Base-by-base conservation (phyloP, 2,329 filamentous ascomycete species). In the Fusarium sp. region DNA sequence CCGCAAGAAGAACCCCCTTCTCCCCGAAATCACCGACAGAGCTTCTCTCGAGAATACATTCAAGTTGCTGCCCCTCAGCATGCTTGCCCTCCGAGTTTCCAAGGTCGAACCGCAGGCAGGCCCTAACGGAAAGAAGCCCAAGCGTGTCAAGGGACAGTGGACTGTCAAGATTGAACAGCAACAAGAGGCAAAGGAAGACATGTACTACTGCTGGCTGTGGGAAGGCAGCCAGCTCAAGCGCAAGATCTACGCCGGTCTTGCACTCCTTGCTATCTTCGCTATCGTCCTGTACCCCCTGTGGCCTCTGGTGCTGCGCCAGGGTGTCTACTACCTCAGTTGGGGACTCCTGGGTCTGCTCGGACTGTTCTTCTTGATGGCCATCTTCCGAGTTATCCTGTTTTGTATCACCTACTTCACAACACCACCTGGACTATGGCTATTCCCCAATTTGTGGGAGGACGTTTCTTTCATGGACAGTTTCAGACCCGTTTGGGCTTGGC, bases 391-490 rank as follows among this genome's bases (percentile, higher is more conserved):
- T 63, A 97, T 99, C 69, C 87, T 99, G 33, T 99, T 99, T 86
- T 92, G 94, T 80, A 84, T 97, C 81, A 98, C 96, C 28, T 95
- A 97, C 83, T 97, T 98, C 79, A 87, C 88, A 22, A 87, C 90
- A 2, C 86, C 95, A 7, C 96, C 96, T 6, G 96, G 96, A 78
- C 87, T 99, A n/a, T 99, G 96, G 96, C 88, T 99, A 48, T 99
- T 95, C 84, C 96, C 96, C 54, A 99, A 99, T 80, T 85, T 99
- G 26, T 99, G 98, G 86, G 96, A 99, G 82, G 96, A 99, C 80
- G 96, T 99, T 33, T 97, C 95, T 13, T 98, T 99, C 85, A 92
- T 99, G 83, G 96, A 99, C 81, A 97, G 93, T 79, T 99, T 99
- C 88, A 92, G 92, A 79, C 96, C 96, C 26, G 84, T 97, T 11